Evolutionary conservation across 2,329 filamentous ascomycete genomes (phyloP).

Genomic region (Pyrenochaeta sp.): DNA sequence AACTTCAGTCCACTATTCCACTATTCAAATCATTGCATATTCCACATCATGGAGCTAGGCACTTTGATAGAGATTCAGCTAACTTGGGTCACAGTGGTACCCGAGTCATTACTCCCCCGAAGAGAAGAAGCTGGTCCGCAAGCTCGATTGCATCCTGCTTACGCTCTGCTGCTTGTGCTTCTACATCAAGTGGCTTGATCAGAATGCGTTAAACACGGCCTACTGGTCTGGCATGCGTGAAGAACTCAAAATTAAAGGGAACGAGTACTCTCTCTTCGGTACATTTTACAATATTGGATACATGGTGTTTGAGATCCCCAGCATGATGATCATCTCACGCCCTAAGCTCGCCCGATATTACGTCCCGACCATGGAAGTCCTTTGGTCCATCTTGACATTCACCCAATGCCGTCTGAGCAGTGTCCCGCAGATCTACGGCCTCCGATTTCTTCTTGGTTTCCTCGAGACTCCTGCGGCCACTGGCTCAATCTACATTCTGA

Average conservation of each 20-base stretch:
- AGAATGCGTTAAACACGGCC: slow-evolving; percentile 27
- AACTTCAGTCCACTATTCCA: too few relatives aligned
- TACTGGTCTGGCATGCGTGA: slow-evolving; percentile 31
- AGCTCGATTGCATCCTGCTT: slow-evolving; percentile 28
- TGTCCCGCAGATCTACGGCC: slow-evolving; percentile 43
- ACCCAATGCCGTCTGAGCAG: slow-evolving; percentile 40
- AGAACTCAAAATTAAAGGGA: slow-evolving; percentile 52
- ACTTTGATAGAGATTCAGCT: too few relatives aligned
- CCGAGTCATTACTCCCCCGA: slow-evolving; percentile 28
- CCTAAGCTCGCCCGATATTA: slow-evolving; percentile 42
- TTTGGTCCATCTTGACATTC: slow-evolving; percentile 48
- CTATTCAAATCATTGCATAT: too few relatives aligned
- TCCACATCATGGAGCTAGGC: too few relatives aligned
- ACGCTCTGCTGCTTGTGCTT: slow-evolving; percentile 32
- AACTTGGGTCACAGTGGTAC: slow-evolving; percentile 18
- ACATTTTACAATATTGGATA: slow-evolving; percentile 54
- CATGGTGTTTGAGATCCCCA: slow-evolving; percentile 44
- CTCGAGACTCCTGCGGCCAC: slow-evolving; percentile 37
- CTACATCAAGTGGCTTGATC: slow-evolving; percentile 34
- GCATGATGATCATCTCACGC: slow-evolving; percentile 44
- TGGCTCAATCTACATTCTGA: slow-evolving; percentile 39
- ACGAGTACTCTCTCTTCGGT: slow-evolving; percentile 60
- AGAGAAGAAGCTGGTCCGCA: slow-evolving; percentile 27
- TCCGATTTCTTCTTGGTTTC: slow-evolving; percentile 43
- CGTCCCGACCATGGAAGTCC: slow-evolving; percentile 43